Conservation (phyloP, 495 filamentous ascomycete genomes). For the Haplographium delicatum region DNA sequence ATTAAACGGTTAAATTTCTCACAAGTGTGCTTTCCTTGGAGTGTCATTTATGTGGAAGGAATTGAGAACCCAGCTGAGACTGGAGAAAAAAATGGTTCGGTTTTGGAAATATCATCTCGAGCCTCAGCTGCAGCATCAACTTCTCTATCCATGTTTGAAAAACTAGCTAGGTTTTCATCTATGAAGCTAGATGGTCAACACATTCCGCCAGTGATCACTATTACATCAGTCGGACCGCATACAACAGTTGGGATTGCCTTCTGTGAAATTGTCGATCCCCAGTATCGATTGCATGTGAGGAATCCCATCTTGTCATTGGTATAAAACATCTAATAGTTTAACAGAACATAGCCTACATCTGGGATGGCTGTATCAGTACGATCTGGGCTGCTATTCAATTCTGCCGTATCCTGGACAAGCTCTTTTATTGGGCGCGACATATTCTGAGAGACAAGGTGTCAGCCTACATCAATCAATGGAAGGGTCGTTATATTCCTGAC, state of each 20-base stretch:
- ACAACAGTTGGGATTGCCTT: constrained; percentile 17
- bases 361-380: constrained; percentile 13
- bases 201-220: constrained; percentile 18
- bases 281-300: constrained; percentile 13
- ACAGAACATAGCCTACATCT: constrained; percentile 7
- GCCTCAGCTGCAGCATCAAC: constrained; percentile 11
- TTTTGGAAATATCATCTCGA: background rate
- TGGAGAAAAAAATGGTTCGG: background rate
- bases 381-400: constrained; percentile 19
- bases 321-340: background rate
- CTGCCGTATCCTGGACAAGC: constrained; percentile 19
- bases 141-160: constrained; percentile 12
- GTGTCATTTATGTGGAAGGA: background rate
- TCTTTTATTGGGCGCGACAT: constrained; percentile 17
- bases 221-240: constrained; percentile 9
- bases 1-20: background rate
- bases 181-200: constrained; percentile 8
- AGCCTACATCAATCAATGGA: constrained; percentile 19
- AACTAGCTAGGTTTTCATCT: constrained; percentile 15
- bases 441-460: constrained; percentile 10
- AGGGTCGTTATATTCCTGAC: background rate
- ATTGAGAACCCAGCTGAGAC: background rate
- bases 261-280: constrained; percentile 9
- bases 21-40: constrained; percentile 15
- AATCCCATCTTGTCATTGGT: background rate